Evolutionary conservation across 2,329 filamentous ascomycete species (phyloP).

Genomic region (Epichloe elymi): DNA sequence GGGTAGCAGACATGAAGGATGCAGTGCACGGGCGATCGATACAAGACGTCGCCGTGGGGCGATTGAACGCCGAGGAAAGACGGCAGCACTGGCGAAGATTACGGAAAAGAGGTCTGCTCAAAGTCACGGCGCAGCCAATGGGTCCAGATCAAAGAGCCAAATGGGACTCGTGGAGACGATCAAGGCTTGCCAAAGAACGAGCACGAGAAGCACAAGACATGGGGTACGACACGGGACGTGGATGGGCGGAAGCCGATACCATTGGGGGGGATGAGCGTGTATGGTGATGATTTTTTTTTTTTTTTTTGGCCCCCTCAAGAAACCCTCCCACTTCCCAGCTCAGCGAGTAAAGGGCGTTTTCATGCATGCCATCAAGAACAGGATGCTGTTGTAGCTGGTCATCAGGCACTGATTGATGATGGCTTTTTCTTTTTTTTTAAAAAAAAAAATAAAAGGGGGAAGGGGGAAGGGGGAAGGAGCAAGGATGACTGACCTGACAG

Average conservation of each 20-base stretch:
- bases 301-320: not conserved
- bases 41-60: slow-evolving; percentile 27
- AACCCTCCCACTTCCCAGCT: too few species aligned
- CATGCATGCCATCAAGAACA: not conserved
- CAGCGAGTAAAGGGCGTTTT: not conserved
- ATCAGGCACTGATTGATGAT: not conserved
- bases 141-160: slow-evolving; percentile 28
- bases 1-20: slow-evolving; percentile 35
- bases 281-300: not conserved
- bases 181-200: slow-evolving; percentile 26
- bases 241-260: slow-evolving; percentile 15
- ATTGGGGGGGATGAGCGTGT: slow-evolving; percentile 17
- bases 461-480: too few species aligned
- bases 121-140: slow-evolving; percentile 20
- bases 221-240: slow-evolving; percentile 23
- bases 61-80: slow-evolving; percentile 32
- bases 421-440: not conserved
- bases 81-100: slow-evolving; percentile 37
- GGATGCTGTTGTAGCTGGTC: too few species aligned
- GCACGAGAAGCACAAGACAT: slow-evolving; percentile 26
- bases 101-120: slow-evolving; percentile 30
- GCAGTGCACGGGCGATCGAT: slow-evolving; percentile 31
- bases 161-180: slow-evolving; percentile 31
- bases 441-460: not conserved
- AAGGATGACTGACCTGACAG: too few species aligned